Evolutionary conservation across 164 flowering plant genomes (phyloP).

Genomic region (Piper betle): DNA sequence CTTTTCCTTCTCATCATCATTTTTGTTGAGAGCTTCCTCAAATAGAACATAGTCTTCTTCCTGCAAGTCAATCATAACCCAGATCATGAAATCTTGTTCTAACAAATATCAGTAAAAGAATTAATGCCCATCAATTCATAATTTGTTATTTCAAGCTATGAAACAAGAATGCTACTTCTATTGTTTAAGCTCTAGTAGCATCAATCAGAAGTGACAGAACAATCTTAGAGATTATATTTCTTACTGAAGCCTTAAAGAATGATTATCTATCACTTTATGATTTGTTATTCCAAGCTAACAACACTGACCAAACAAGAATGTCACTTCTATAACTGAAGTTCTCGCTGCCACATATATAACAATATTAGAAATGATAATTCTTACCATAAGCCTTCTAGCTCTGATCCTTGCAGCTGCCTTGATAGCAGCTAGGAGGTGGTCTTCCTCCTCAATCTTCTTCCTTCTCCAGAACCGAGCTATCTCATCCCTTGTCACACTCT

Average conservation of each 20-base stretch:
- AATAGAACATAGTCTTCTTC: slow-evolving; percentile 46
- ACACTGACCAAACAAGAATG: no score
- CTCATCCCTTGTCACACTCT: slow-evolving; percentile 55
- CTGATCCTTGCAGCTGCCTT: slow-evolving; percentile 72
- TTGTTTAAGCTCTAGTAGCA: no score
- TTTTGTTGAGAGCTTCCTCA: slow-evolving; percentile 32
- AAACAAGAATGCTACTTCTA: no score
- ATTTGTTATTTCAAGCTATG: no score
- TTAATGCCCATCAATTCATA: no score
- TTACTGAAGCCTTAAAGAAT: no score
- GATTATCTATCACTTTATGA: no score
- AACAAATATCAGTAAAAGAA: neutral
- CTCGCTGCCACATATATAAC: neutral
- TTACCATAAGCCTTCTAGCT: slow-evolving; percentile 51
- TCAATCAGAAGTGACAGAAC: no score
- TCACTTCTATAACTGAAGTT: no score
- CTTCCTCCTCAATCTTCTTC: slow-evolving; percentile 56
- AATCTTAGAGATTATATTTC: no score
- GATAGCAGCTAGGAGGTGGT: slow-evolving; percentile 59
- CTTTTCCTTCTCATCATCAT: slow-evolving; percentile 3
- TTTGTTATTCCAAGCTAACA: no score
- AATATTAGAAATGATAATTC: neutral
- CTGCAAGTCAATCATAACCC: slow-evolving; percentile 16
- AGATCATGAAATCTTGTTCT: neutral
- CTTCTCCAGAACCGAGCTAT: slow-evolving; percentile 59